Conservation (phyloP, 345 rosid species). For the Raphanus raphanistrum region DNA sequence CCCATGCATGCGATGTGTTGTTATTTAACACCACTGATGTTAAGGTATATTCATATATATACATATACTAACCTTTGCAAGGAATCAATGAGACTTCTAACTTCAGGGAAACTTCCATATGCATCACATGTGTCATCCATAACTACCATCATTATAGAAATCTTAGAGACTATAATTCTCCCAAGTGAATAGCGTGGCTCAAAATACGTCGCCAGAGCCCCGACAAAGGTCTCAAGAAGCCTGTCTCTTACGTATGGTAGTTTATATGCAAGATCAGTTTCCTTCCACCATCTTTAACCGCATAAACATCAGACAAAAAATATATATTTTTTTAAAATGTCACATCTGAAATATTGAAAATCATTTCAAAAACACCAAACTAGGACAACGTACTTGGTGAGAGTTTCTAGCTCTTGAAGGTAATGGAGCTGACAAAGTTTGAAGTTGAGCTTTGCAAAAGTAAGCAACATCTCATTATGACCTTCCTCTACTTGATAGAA, state of each 20-base stretch:
- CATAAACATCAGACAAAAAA: neutral
- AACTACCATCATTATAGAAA: neutral
- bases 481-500: neutral
- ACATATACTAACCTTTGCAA: conserved; percentile 6
- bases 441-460: neutral
- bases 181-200: conserved; percentile 20
- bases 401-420: neutral
- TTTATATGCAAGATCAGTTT: neutral
- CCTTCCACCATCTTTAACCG: conserved; percentile 17
- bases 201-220: neutral
- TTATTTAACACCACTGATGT: neutral
- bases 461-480: neutral
- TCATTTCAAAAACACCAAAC: neutral
- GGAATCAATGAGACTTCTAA: neutral
- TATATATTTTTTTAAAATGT: neutral
- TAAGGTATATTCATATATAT: neutral
- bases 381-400: neutral
- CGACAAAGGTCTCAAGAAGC: neutral
- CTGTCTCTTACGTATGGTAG: conserved; percentile 1
- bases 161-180: neutral
- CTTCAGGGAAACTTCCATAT: conserved; percentile 6
- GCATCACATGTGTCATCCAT: conserved; percentile 19
- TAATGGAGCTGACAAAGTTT: neutral
- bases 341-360: neutral
- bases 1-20: neutral